A percentile compares a stretch with the other conserved stretches of the same genome.
phyloP scores from a whole-genome alignment of 257 asterid species.

The Penstemon davidsonii region DNA sequence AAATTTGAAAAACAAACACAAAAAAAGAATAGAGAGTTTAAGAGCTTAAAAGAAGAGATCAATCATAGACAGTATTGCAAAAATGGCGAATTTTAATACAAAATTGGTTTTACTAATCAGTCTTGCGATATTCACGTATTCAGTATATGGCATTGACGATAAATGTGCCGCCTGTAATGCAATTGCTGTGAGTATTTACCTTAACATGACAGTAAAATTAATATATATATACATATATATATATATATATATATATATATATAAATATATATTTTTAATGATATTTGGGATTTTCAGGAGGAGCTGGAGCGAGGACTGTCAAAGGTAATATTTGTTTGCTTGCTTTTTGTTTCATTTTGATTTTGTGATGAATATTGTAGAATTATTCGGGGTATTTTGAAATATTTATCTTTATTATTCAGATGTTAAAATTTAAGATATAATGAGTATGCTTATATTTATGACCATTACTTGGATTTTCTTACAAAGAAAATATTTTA shows the following conservation, averaged over 20 bases:
- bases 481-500: no score
- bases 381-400: no score
- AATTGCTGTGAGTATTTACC: conserved; percentile 67
- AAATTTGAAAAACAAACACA: not conserved
- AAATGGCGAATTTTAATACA: conserved; percentile 33
- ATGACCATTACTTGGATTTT: not conserved
- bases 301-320: conserved; percentile 84
- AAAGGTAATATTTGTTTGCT: conserved; percentile 47
- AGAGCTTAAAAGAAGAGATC: not conserved
- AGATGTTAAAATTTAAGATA: not conserved
- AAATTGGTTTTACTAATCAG: conserved; percentile 15
- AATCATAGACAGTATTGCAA: no score
- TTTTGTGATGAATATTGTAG: not conserved
- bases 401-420: not conserved
- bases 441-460: not conserved
- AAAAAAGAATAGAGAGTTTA: not conserved
- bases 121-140: conserved; percentile 31
- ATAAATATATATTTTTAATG: not conserved
- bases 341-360: not conserved
- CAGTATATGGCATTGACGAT: conserved; percentile 58
- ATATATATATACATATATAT: no score
- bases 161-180: conserved; percentile 92
- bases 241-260: no score
- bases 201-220: no score
- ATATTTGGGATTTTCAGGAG: conserved; percentile 51